A percentile compares a stretch with the other conserved stretches of the same genome.
Conservation (phyloP, 176 grass and related monocot genomes). For the Eleusine indica region DNA sequence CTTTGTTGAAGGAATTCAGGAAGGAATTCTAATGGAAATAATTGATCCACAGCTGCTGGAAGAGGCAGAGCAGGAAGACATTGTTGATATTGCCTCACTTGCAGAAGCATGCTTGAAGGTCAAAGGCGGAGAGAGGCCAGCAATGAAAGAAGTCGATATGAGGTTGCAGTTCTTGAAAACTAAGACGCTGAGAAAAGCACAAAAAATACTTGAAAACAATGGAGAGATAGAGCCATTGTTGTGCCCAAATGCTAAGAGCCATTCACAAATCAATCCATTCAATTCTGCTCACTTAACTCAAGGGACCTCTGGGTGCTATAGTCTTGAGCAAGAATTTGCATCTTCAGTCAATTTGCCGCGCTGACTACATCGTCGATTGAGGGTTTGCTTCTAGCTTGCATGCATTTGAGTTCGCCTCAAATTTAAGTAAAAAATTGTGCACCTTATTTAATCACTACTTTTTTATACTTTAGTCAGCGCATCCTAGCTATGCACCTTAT, state of each 20-base stretch:
- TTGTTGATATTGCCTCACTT: slow-evolving; percentile 31
- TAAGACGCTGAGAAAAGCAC: slow-evolving; percentile 4
- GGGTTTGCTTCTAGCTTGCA: not conserved
- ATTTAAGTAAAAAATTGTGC: no score
- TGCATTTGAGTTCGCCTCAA: no score
- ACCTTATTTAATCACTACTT: no score
- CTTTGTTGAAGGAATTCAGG: slow-evolving; percentile 29
- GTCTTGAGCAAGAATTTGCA: slow-evolving; percentile 31
- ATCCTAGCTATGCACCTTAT: no score
- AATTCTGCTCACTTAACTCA: not conserved
- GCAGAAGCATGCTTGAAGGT: slow-evolving; percentile 39
- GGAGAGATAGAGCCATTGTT: slow-evolving; percentile 18
- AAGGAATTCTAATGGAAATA: slow-evolving; percentile 14
- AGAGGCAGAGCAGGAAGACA: slow-evolving; percentile 34
- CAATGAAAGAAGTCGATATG: slow-evolving; percentile 65
- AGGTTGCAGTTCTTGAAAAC: slow-evolving; percentile 43
- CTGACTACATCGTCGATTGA: not conserved
- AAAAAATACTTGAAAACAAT: not conserved
- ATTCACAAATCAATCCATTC: not conserved
- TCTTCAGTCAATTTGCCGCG: slow-evolving; percentile 7
- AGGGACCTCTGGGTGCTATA: not conserved
- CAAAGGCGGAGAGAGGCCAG: slow-evolving; percentile 38
- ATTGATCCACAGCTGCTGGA: slow-evolving; percentile 37
- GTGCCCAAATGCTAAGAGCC: not conserved
- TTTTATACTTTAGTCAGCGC: no score